Conservation (phyloP, 345 rosid genomes). For the Ceriops decandra region DNA sequence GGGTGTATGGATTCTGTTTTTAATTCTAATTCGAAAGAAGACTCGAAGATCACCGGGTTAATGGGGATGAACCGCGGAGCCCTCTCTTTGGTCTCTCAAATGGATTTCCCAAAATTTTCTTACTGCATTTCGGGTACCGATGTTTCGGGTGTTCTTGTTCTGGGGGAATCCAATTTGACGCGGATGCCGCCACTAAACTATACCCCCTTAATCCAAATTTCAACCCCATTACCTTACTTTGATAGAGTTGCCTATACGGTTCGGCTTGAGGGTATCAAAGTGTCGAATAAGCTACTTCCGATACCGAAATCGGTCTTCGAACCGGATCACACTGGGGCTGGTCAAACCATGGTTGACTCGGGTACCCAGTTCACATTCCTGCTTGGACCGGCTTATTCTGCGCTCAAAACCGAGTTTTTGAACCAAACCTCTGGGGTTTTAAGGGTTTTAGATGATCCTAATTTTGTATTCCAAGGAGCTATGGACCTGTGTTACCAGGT, state of each 20-base stretch:
- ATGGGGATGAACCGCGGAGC: constrained; percentile 95
- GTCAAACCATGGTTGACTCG: constrained; percentile 94
- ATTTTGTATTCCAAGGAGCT: constrained; percentile 78
- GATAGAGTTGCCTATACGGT: constrained; percentile 90
- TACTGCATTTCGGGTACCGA: constrained; percentile 81
- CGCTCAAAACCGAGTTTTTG: constrained; percentile 52
- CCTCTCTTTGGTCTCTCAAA: constrained; percentile 70
- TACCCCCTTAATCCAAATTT: constrained; percentile 64
- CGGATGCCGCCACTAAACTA: constrained; percentile 56
- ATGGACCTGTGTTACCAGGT: constrained; percentile 80
- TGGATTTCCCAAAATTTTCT: constrained; percentile 78
- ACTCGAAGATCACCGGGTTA: constrained; percentile 61
- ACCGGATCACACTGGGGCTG: constrained; percentile 81
- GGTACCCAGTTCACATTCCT: constrained; percentile 90
- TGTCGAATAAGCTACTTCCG: constrained; percentile 46
- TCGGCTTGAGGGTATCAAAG: constrained; percentile 83
- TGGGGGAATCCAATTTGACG: constrained; percentile 72
- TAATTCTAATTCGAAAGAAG: constrained; percentile 67
- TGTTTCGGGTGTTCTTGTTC: constrained; percentile 65
- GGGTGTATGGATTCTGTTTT: constrained; percentile 84
- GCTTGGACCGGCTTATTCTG: constrained; percentile 74
- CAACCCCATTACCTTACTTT: constrained; percentile 70
- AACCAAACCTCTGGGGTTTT: constrained; percentile 51
- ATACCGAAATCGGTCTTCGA: constrained; percentile 54
- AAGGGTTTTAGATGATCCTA: constrained; percentile 54